Evolutionary conservation across 306 rosid genomes (phyloP).

Genomic region (Purshia tridentata): DNA sequence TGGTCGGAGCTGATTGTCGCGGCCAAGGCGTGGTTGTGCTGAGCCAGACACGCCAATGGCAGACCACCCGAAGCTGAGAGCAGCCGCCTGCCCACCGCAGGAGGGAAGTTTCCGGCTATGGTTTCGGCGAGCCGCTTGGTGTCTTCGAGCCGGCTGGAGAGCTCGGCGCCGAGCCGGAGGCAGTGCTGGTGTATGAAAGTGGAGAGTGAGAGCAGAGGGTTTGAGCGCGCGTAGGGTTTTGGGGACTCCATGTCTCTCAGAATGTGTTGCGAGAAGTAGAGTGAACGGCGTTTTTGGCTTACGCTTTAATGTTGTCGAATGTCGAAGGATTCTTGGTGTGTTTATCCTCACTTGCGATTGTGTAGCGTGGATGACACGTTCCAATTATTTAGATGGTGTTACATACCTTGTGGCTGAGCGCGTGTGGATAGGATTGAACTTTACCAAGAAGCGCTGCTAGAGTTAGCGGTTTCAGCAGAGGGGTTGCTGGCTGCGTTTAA

Average conservation of each 20-base stretch:
- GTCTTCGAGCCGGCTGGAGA: slow-evolving; percentile 54
- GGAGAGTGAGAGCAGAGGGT: slow-evolving; percentile 69
- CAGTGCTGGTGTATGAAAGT: slow-evolving; percentile 69
- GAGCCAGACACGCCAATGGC: slow-evolving; percentile 44
- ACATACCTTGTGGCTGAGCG: background rate
- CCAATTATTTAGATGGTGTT: background rate
- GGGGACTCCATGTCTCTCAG: slow-evolving; percentile 44
- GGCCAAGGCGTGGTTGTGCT: slow-evolving; percentile 61
- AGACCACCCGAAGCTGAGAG: slow-evolving; percentile 20
- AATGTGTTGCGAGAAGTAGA: background rate
- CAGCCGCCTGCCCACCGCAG: slow-evolving; percentile 25
- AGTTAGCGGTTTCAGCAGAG: too few relatives aligned
- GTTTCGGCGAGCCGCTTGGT: slow-evolving; percentile 59
- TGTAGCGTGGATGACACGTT: background rate
- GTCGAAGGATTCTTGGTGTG: background rate
- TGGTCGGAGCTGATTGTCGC: slow-evolving; percentile 41
- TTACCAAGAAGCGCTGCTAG: too few relatives aligned
- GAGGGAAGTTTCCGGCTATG: slow-evolving; percentile 34
- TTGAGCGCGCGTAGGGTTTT: slow-evolving; percentile 47
- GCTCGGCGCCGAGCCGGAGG: slow-evolving; percentile 54
- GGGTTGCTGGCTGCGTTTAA: too few relatives aligned
- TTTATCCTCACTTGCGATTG: background rate
- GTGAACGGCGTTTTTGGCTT: background rate
- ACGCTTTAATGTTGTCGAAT: background rate
- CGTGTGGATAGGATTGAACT: background rate